phyloP scores from a whole-genome alignment of 352 stramenopile species.

The Halophytophthora batemanensis region DNA sequence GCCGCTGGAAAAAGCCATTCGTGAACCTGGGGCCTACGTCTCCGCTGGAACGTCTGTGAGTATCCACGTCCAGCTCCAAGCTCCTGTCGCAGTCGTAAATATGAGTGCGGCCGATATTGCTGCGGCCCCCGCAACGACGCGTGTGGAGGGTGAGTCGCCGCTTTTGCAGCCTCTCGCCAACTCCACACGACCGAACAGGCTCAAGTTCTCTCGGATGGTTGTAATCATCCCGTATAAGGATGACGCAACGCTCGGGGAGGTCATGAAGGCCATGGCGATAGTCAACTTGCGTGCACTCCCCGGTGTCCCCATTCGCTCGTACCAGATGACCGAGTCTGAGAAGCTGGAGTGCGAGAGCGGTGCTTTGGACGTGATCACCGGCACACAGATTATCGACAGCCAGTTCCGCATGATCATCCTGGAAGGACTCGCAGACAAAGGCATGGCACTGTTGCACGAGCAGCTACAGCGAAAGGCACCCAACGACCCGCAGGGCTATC shows the following conservation, averaged over 20 bases:
- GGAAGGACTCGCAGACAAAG: constrained; percentile 70
- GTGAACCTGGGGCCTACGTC: constrained; percentile 59
- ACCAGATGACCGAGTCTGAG: constrained; percentile 70
- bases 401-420: constrained; percentile 85
- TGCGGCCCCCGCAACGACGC: background rate
- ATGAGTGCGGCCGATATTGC: too few species aligned
- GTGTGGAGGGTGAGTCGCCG: background rate
- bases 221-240: constrained; percentile 86
- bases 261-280: constrained; percentile 51
- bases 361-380: constrained; percentile 80
- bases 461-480: constrained; percentile 28
- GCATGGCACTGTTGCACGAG: constrained; percentile 46
- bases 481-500: constrained; percentile 39
- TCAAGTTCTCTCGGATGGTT: constrained; percentile 71
- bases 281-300: constrained; percentile 63
- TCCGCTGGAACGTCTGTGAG: constrained; percentile 36
- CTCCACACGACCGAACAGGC: background rate
- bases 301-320: constrained; percentile 65
- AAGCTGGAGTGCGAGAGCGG: constrained; percentile 47
- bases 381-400: constrained; percentile 85
- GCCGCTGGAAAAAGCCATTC: constrained; percentile 39
- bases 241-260: constrained; percentile 34
- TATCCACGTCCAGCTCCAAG: constrained; percentile 41
- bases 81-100: constrained; percentile 19
- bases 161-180: background rate